phyloP scores from a whole-genome alignment of 768 basidiomycete genomes.

The Mycena galopus region DNA sequence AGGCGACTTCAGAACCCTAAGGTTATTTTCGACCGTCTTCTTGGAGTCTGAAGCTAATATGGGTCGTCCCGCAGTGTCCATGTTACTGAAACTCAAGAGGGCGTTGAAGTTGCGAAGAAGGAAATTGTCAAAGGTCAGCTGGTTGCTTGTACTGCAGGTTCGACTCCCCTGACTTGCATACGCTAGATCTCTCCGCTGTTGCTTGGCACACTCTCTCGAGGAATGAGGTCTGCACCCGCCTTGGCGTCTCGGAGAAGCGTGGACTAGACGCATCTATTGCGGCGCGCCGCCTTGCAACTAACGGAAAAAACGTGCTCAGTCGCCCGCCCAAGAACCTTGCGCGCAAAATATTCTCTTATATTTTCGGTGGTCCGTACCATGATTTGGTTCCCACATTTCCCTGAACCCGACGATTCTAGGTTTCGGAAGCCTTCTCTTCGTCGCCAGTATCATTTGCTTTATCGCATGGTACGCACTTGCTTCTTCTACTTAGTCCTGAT shows the following conservation, averaged over 20 bases:
- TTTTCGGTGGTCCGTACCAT: slow-evolving; percentile 57
- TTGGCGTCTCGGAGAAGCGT: slow-evolving; percentile 57
- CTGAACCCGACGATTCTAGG: slow-evolving; percentile 43
- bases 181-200: slow-evolving; percentile 52
- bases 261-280: slow-evolving; percentile 67
- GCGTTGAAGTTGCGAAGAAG: slow-evolving; percentile 15
- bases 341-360: slow-evolving; percentile 62
- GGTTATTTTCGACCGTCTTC: slow-evolving; percentile 17
- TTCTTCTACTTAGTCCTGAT: slow-evolving; percentile 16
- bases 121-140: slow-evolving; percentile 35
- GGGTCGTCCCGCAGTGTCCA: slow-evolving; percentile 35
- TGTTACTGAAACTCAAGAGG: slow-evolving; percentile 44
- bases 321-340: slow-evolving; percentile 59
- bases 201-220: slow-evolving; percentile 62
- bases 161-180: background rate
- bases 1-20: slow-evolving; percentile 43
- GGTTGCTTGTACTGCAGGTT: background rate
- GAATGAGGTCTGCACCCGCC: slow-evolving; percentile 57
- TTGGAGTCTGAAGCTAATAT: background rate
- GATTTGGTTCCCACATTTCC: background rate
- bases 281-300: slow-evolving; percentile 54
- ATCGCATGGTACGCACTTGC: slow-evolving; percentile 55
- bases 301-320: slow-evolving; percentile 66
- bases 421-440: slow-evolving; percentile 59
- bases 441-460: slow-evolving; percentile 67